Conservation (phyloP, 140 eudicot species). For the Stevia rebaudiana region DNA sequence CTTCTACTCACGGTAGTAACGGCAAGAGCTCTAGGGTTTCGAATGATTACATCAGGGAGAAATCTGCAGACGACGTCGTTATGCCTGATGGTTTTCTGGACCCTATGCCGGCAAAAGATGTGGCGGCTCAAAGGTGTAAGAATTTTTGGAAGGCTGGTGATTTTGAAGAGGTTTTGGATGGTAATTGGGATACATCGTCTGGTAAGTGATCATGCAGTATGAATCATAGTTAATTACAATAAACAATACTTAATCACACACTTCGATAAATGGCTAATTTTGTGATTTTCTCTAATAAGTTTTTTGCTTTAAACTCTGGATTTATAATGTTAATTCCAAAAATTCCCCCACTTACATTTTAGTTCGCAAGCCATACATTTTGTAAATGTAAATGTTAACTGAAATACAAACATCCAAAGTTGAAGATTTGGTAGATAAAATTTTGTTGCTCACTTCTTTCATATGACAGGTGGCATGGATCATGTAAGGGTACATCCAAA, state of each 20-base stretch:
- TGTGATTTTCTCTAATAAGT: neutral
- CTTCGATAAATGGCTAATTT: neutral
- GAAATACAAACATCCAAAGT: neutral
- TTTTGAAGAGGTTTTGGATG: constrained; percentile 33
- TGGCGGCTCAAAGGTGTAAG: constrained; percentile 21
- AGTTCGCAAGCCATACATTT: neutral
- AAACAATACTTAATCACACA: no score
- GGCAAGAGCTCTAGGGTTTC: constrained; percentile 29
- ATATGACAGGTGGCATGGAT: constrained; percentile 47
- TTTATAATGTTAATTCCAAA: no score
- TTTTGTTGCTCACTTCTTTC: neutral
- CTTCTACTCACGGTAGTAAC: constrained; percentile 20
- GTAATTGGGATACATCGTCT: constrained; percentile 38
- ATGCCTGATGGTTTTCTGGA: constrained; percentile 63
- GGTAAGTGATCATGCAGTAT: constrained; percentile 26
- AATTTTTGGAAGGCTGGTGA: constrained; percentile 88
- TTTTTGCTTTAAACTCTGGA: no score
- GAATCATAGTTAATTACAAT: no score
- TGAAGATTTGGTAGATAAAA: neutral
- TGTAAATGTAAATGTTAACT: neutral
- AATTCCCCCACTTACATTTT: neutral
- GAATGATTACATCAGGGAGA: constrained; percentile 24
- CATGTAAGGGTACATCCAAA: constrained; percentile 95
- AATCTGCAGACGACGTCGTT: constrained; percentile 15
- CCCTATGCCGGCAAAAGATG: constrained; percentile 43